Evolutionary conservation across 2,329 filamentous ascomycete species (phyloP).

Genomic region (Aureobasidium sp.): DNA sequence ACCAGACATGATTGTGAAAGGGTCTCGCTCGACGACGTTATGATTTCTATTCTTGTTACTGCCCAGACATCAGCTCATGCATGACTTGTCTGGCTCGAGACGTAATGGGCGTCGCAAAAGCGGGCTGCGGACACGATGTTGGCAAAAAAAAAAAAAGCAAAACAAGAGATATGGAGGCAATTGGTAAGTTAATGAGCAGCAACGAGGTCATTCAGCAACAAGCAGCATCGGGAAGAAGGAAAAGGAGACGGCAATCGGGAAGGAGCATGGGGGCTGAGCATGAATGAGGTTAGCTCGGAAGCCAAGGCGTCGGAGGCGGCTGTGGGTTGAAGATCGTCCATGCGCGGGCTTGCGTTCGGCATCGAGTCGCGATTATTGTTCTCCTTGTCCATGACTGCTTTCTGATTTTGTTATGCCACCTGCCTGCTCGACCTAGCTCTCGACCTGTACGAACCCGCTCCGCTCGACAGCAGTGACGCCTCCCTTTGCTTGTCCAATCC

Average conservation of each 20-base stretch:
- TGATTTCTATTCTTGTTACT: neutral
- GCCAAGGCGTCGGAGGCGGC: slow-evolving; percentile 1
- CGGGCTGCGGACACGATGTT: too few relatives aligned
- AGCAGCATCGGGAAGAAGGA: neutral
- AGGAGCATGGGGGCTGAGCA: neutral
- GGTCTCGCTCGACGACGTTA: neutral
- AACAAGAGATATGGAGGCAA: neutral
- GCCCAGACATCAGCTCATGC: neutral
- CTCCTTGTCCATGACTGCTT: neutral
- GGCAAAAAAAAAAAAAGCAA: neutral
- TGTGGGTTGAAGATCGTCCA: neutral
- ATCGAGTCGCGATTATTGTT: neutral
- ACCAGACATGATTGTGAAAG: neutral
- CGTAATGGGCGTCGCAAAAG: neutral
- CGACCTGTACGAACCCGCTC: neutral
- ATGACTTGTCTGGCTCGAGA: neutral
- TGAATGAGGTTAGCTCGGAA: neutral
- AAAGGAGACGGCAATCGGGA: neutral
- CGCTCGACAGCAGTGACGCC: neutral
- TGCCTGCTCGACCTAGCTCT: neutral
- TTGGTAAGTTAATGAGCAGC: too few relatives aligned
- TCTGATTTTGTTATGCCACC: neutral
- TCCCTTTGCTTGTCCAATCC: neutral
- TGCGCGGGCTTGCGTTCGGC: neutral
- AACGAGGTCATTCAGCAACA: neutral